These are phyloP conservation scores for Yamadazyma kitorensis DNA, from an alignment of 805 yeast species.

Conservation along the genomic window DNA sequence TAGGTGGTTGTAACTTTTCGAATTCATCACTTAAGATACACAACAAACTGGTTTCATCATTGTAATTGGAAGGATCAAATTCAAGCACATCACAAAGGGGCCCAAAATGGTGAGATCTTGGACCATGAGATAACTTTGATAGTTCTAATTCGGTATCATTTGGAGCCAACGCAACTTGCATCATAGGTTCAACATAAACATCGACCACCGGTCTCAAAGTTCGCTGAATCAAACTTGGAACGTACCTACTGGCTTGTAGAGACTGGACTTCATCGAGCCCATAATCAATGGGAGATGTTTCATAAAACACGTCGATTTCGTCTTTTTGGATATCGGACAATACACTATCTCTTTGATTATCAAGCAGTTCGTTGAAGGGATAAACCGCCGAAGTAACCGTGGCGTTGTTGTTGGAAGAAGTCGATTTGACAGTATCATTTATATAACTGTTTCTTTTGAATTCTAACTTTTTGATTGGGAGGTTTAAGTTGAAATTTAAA, in stretches of 20 bases:
- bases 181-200: slow-evolving; percentile 10
- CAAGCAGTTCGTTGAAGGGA: too few species aligned
- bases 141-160: slow-evolving; percentile 6
- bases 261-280: slow-evolving; percentile 6
- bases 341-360: neutral
- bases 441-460: neutral
- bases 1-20: slow-evolving; percentile 3
- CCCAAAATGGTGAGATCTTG: slow-evolving; percentile 7
- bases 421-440: neutral
- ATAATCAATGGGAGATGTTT: slow-evolving; percentile 7
- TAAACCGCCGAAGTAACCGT: too few species aligned
- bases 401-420: too few species aligned
- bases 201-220: neutral
- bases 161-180: slow-evolving; percentile 12
- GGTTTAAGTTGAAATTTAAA: slow-evolving; percentile 2
- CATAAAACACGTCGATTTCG: slow-evolving; percentile 4
- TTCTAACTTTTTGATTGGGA: slow-evolving; percentile 2
- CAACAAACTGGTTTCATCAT: slow-evolving; percentile 14
- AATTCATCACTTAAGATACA: slow-evolving; percentile 17
- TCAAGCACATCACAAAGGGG: slow-evolving; percentile 16
- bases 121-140: neutral
- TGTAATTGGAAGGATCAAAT: slow-evolving; percentile 3
- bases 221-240: slow-evolving; percentile 1
- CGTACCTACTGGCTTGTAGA: neutral
- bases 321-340: slow-evolving; percentile 3